Evolutionary conservation across 1,139 yeast species (phyloP), one percentile per base, ranked within the genome.

Genomic region (Debaryomycetaceae sp.): DNA sequence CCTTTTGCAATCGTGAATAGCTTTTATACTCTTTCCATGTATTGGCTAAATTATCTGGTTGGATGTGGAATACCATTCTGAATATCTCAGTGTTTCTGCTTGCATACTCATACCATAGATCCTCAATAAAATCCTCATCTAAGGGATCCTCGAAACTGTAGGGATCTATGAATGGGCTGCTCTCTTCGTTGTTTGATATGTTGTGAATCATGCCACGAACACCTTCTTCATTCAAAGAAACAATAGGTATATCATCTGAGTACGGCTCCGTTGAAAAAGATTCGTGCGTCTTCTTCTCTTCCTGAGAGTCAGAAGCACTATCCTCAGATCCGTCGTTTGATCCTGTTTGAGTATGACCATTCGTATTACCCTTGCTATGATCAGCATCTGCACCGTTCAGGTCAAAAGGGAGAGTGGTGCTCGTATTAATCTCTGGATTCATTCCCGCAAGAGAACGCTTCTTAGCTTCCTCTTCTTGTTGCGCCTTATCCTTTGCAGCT

Each of bases 11-110:
- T 45, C 76, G 78, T 41, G 80, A 76, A 61, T 75, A 87, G 35
- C 77, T 82, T 60, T 88, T 90, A 62, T 90, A 95, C 42, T 89
- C 96, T 47, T 80, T 79, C 99, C 99, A 95, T 0, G 93, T 79
- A 22, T 76, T 74, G 11, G 93, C 98, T 13, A 79, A 74, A 60
- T 93, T 89, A 63, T 95, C 99, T 0, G 99, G 99, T 61, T 93
- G 98, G 51, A 90, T 83, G 52, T 91, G 93, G 75, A 95, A 95
- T 3, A 93, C 89, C 64, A 85, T 75, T 49, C 97, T 75, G 67
- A 79, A 95, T 6, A 93, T 69, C 48, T 80, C 76, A 0, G 98
- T 90, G 59, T 95, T 95, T 54, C 91, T 76, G 47, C 86, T 72
- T 0, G 99, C 98, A 59, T 81, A 82, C 8, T 87, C 84, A 57